These are phyloP conservation scores for Solanum chaucha DNA, from an alignment of 257 asterid genomes.

Conservation along the genomic window DNA sequence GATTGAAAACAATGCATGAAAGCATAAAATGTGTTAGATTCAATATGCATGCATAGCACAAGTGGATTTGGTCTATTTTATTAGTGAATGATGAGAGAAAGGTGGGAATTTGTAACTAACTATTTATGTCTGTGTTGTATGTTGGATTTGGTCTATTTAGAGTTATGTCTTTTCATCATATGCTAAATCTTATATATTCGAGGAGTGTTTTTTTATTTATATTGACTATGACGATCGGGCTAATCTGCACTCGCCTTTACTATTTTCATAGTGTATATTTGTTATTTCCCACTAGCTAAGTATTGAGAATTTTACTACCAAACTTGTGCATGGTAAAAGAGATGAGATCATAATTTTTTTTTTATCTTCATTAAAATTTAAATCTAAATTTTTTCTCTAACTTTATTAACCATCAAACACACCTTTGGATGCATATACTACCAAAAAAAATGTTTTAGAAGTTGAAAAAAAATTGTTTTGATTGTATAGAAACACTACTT, in stretches of 20 bases:
- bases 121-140: neutral
- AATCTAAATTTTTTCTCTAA: neutral
- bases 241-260: neutral
- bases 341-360: neutral
- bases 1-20: neutral
- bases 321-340: neutral
- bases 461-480: neutral
- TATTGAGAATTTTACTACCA: neutral
- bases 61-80: neutral
- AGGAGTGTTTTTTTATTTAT: neutral
- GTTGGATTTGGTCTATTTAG: neutral
- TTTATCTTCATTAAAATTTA: neutral
- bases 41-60: neutral
- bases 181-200: neutral
- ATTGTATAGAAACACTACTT: neutral
- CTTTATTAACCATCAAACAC: neutral
- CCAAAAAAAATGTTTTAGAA: neutral
- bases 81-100: neutral
- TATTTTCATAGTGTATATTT: neutral
- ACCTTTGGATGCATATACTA: neutral
- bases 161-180: neutral
- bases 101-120: neutral
- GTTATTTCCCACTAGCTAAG: neutral
- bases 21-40: neutral
- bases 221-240: accelerated